Base-by-base conservation (phyloP, 179 eudicot species). In the Patellifolia procumbens region DNA sequence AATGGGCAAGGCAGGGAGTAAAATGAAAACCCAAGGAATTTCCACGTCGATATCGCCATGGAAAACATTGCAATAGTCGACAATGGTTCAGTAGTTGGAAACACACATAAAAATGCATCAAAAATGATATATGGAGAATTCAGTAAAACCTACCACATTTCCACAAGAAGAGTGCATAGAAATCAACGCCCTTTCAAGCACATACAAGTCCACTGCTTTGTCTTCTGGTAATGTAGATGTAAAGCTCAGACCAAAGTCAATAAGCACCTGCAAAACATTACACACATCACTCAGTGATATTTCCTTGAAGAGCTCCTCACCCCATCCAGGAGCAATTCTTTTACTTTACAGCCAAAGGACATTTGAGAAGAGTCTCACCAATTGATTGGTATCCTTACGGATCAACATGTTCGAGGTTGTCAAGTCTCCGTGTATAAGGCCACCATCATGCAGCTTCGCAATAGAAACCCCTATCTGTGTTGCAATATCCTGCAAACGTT, bases 121-220 rank as follows among this genome's bases (percentile, higher is more conserved):
- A 45, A 29, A 16, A 39, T 1, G 42, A 75, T n/a, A 73, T 31
- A 34, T 45, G 31, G 43, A 80, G n/a, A 55, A 58, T 70, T 16
- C 3, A 43, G 56, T 46, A 48, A 62, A 76, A 53, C 92, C 75
- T 87, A 94, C 98, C 97, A 92, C 94, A 80, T 92, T 85, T 69
- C 98, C 98, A 75, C 97, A 94, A 60, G 98, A 91, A 81, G 97
- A 94, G 81, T 94, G 98, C 98, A 94, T 92, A 17, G 98, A 91
- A 24, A 92, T 85, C 79, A 94, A 83, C 22, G 98, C 98, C 65
- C 96, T 88, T 85, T 94, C 97, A 52, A 94, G 94, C 51, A 94
- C 97, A 79, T 90, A 94, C 51, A 92, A 83, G 81, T 94, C 98
- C 46, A 94, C 98, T 58, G 98, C 98, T 89, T 90, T 94, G 83